Conservation (phyloP, 2,329 filamentous ascomycete species). For the Pseudogymnoascus sp. region DNA sequence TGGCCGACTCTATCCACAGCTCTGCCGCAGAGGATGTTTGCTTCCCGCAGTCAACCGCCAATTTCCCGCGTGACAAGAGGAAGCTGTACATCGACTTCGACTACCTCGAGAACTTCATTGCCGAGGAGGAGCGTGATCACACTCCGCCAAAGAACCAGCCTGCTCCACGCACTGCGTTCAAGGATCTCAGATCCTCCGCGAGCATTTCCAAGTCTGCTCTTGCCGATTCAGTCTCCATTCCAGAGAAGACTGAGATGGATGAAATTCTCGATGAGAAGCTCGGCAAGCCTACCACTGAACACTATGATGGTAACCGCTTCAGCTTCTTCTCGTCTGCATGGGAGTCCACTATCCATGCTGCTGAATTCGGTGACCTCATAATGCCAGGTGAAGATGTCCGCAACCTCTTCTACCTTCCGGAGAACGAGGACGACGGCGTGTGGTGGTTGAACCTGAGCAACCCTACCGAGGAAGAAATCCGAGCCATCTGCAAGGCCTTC, state of each 20-base stretch:
- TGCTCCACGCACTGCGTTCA: constrained; percentile 24
- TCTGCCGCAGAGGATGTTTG: constrained; percentile 82
- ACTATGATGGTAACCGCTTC: constrained; percentile 68
- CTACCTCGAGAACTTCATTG: constrained; percentile 85
- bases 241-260: constrained; percentile 39
- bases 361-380: constrained; percentile 79
- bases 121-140: constrained; percentile 44
- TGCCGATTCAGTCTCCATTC: constrained; percentile 33
- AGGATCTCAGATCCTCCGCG: constrained; percentile 27
- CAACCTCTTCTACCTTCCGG: constrained; percentile 67
- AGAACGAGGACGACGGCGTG: constrained; percentile 64
- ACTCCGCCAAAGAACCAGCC: constrained; percentile 26
- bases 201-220: constrained; percentile 24
- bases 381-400: constrained; percentile 85
- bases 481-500: constrained; percentile 85
- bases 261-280: constrained; percentile 28
- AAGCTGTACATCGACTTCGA: constrained; percentile 86
- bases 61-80: constrained; percentile 60
- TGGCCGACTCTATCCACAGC: constrained; percentile 53
- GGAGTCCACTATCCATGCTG: constrained; percentile 86
- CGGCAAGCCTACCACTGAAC: constrained; percentile 26
- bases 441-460: constrained; percentile 98
- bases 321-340: constrained; percentile 95
- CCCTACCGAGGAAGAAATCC: constrained; percentile 80
- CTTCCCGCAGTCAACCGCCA: constrained; percentile 67